Evolutionary conservation across 768 basidiomycete species (phyloP).

Genomic region (Cystofilobasidium macerans): DNA sequence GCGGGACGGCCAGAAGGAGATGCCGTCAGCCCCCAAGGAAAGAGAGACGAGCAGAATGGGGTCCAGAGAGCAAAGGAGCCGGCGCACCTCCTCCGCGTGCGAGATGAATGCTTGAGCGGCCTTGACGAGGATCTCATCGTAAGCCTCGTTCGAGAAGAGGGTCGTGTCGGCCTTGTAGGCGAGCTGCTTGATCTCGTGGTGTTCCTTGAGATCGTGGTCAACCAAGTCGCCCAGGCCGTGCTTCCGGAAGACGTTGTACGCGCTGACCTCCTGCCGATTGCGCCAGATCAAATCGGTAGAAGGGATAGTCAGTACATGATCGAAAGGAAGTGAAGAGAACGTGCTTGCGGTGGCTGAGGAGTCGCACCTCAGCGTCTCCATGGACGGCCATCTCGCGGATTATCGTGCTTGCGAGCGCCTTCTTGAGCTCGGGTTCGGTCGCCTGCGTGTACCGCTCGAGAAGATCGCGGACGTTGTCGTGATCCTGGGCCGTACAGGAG

Average conservation of each 20-base stretch:
- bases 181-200: conserved; percentile 20
- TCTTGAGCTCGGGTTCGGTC: background rate
- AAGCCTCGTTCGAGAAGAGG: conserved; percentile 5
- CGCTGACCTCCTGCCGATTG: conserved; percentile 2
- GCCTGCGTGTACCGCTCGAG: background rate
- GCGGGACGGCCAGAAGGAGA: too few species aligned
- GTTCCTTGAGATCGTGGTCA: conserved; percentile 15
- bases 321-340: too few species aligned
- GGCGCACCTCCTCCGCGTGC: conserved; percentile 15
- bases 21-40: too few species aligned
- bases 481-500: background rate
- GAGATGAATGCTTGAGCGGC: conserved; percentile 24
- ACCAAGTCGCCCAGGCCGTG: background rate
- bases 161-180: conserved; percentile 20
- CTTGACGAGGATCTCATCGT: conserved; percentile 6
- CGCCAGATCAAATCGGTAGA: too few species aligned
- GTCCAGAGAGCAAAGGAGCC: too few species aligned
- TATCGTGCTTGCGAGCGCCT: background rate
- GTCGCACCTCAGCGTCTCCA: conserved; percentile 23
- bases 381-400: conserved; percentile 25
- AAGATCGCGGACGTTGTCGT: conserved; percentile 18
- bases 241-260: background rate
- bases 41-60: too few species aligned
- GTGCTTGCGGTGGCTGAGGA: too few species aligned
- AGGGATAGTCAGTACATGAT: too few species aligned